Evolutionary conservation across 2,329 filamentous ascomycete species (phyloP).

Genomic region (Alternaria viburni): DNA sequence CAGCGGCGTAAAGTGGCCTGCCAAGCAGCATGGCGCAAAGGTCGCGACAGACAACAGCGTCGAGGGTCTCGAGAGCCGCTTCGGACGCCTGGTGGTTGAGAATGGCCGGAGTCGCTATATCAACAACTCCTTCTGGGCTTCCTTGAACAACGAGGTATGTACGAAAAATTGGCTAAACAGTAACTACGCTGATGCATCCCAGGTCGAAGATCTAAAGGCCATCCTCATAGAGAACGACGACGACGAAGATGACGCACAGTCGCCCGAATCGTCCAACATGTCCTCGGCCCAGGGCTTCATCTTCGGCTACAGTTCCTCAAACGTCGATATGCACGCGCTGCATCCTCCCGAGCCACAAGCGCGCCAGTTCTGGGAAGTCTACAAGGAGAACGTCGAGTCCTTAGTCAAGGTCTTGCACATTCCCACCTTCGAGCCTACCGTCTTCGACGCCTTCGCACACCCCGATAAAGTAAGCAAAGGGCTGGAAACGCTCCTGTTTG

Average conservation of each 20-base stretch:
- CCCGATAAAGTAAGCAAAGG: conserved; percentile 64
- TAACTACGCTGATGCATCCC: not conserved
- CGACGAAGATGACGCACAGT: conserved; percentile 63
- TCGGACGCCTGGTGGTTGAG: conserved; percentile 73
- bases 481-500: conserved; percentile 65
- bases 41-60: conserved; percentile 41
- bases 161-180: not conserved
- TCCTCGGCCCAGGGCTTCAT: conserved; percentile 71
- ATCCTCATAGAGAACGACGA: conserved; percentile 67
- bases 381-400: conserved; percentile 75
- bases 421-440: conserved; percentile 67
- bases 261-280: conserved; percentile 40
- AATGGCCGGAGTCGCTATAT: conserved; percentile 76
- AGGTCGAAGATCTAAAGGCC: conserved; percentile 68
- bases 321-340: conserved; percentile 68
- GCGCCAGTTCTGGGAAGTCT: conserved; percentile 72
- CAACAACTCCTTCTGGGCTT: conserved; percentile 78
- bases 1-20: not conserved
- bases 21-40: conserved; percentile 10
- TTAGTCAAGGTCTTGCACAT: conserved; percentile 74
- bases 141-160: conserved; percentile 73
- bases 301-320: conserved; percentile 74
- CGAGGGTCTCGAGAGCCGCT: conserved; percentile 58
- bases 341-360: conserved; percentile 71
- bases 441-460: conserved; percentile 67